phyloP scores from a whole-genome alignment of 1,139 yeast species.

The Geotrichum fermentans region DNA sequence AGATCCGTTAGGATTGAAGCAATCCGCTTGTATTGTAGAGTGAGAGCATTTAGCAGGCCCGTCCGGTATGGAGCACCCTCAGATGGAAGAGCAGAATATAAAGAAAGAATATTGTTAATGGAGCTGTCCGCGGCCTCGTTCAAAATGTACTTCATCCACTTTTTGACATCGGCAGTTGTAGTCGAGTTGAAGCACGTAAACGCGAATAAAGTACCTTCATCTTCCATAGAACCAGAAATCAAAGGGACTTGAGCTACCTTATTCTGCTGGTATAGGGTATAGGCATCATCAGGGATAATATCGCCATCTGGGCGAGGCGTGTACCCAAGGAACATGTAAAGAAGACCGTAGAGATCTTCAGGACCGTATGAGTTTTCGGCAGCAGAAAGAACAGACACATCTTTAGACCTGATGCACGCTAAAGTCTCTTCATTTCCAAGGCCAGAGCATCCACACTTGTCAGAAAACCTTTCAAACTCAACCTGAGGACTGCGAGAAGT shows the following conservation, averaged over 20 bases:
- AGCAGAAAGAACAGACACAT: slow-evolving; percentile 18
- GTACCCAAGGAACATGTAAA: slow-evolving; percentile 18
- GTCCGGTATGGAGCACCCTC: slow-evolving; percentile 28
- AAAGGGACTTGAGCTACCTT: slow-evolving; percentile 25
- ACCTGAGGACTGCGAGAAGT: slow-evolving; percentile 20
- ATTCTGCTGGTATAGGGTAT: slow-evolving; percentile 18
- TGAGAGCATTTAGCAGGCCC: slow-evolving; percentile 19
- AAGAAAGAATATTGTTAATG: slow-evolving; percentile 9
- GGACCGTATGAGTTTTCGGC: slow-evolving; percentile 21
- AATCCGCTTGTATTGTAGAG: slow-evolving; percentile 25
- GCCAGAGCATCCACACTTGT: slow-evolving; percentile 23
- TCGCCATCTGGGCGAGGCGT: slow-evolving; percentile 27
- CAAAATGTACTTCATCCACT: slow-evolving; percentile 16
- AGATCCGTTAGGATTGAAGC: slow-evolving; percentile 25
- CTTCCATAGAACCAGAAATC: slow-evolving; percentile 26
- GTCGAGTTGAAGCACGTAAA: slow-evolving; percentile 16
- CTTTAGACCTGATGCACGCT: slow-evolving; percentile 23
- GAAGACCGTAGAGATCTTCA: slow-evolving; percentile 12
- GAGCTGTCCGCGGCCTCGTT: slow-evolving; percentile 12
- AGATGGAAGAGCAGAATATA: slow-evolving; percentile 23
- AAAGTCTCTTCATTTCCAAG: slow-evolving; percentile 18
- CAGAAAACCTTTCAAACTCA: slow-evolving; percentile 21
- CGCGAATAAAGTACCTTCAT: slow-evolving; percentile 27
- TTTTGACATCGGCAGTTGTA: slow-evolving; percentile 18
- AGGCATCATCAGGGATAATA: slow-evolving; percentile 17